Evolutionary conservation across 768 basidiomycete species (phyloP), one percentile per base, ranked within the genome.

Genomic region (Phanerochaete carnosa): DNA sequence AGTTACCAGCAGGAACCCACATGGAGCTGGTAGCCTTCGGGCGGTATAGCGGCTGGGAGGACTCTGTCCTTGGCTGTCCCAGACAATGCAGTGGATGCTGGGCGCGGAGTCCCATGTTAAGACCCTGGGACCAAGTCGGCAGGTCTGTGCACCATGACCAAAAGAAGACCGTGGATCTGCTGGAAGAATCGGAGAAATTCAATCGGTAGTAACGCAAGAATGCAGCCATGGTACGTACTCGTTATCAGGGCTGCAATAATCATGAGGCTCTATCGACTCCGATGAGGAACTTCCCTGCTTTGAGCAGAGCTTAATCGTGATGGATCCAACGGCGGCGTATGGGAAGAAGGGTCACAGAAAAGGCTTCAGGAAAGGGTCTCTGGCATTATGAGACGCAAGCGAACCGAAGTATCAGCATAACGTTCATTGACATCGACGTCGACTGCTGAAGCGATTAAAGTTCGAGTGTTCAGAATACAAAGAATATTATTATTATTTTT

Each of bases 401-500:
- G n/a, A n/a, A n/a, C n/a, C n/a, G n/a, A n/a, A n/a, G n/a, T n/a
- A n/a, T n/a, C n/a, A n/a, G n/a, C n/a, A n/a, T n/a, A n/a, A n/a
- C n/a, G n/a, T n/a, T n/a, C n/a, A n/a, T n/a, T n/a, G n/a, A n/a
- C n/a, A n/a, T n/a, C n/a, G n/a, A n/a, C n/a, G n/a, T n/a, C n/a
- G n/a, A n/a, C n/a, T n/a, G n/a, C n/a, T n/a, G n/a, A n/a, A n/a
- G n/a, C n/a, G n/a, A n/a, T n/a, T n/a, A n/a, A n/a, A n/a, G n/a
- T 19, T 19, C 39, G 19, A 19, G 19, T 11, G 47, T 49, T 49
- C 25, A 52, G 51, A 23, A 25, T 32, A 58, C 47, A 60, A n/a
- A 45, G 45, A 19, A 62, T 46, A 25, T 54, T 59, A 59, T 62
- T 59, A 59, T 58, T 55, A 70, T 84, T 84, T 80, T 80, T 74